These are phyloP conservation scores for Allium cepa DNA, from an alignment of 106 monocot species.

Conservation along the genomic window DNA sequence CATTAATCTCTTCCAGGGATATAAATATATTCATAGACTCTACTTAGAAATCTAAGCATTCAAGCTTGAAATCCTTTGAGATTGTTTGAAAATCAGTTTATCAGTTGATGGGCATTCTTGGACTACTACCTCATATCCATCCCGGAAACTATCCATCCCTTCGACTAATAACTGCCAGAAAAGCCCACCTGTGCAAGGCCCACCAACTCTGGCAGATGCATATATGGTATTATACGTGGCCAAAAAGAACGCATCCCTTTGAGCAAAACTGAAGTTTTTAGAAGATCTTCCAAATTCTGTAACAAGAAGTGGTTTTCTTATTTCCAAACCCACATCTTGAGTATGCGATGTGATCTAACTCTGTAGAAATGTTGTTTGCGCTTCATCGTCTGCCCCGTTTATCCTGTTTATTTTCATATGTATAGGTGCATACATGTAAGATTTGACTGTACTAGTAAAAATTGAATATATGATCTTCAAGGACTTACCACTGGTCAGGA, in stretches of 20 bases:
- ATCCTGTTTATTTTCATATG: constrained; percentile 31
- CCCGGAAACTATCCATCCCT: constrained; percentile 69
- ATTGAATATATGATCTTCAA: background rate
- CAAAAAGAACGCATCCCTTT: constrained; percentile 55
- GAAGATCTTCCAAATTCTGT: constrained; percentile 88
- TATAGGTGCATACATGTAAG: background rate
- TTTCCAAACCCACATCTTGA: constrained; percentile 33
- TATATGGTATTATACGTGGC: constrained; percentile 63
- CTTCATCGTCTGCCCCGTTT: constrained; percentile 29
- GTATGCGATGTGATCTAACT: constrained; percentile 77
- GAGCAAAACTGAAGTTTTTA: constrained; percentile 53
- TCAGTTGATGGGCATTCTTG: constrained; percentile 41
- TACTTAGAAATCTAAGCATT: no score
- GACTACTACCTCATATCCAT: constrained; percentile 80
- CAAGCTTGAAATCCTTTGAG: constrained; percentile 18
- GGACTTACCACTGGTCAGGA: constrained; percentile 60
- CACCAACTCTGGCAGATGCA: constrained; percentile 58
- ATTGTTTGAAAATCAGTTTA: constrained; percentile 39
- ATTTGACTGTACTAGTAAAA: background rate
- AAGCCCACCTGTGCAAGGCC: constrained; percentile 60
- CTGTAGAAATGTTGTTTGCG: constrained; percentile 57
- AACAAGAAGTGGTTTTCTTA: constrained; percentile 66
- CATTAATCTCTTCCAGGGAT: no score
- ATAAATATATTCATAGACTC: no score
- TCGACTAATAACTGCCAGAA: constrained; percentile 81